Conservation (phyloP, 192 early-diverging fungal species). For the Phycomyces blakesleeanus region DNA sequence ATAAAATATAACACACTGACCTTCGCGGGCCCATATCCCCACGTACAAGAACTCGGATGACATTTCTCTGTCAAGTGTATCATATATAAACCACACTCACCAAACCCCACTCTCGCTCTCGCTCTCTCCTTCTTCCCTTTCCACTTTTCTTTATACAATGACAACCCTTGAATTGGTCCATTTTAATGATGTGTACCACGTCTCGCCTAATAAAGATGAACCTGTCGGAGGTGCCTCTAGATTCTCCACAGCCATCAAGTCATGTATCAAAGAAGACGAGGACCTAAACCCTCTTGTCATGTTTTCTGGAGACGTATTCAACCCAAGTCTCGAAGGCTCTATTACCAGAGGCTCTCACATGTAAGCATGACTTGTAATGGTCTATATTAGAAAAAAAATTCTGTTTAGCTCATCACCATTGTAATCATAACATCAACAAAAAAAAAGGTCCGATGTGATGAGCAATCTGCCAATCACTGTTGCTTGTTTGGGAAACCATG, state of each 20-base stretch:
- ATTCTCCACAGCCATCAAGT: slow-evolving; percentile 36
- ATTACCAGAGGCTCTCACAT: slow-evolving; percentile 63
- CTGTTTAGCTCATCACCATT: not conserved
- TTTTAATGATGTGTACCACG: slow-evolving; percentile 68
- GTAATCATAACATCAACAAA: no score
- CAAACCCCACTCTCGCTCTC: not conserved
- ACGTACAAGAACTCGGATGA: no score
- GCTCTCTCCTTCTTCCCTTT: slow-evolving; percentile 14
- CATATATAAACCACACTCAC: no score
- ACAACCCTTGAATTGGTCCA: slow-evolving; percentile 46
- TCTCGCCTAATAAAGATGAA: slow-evolving; percentile 42
- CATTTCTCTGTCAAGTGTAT: no score
- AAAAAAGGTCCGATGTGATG: slow-evolving; percentile 42
- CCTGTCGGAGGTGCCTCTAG: slow-evolving; percentile 64
- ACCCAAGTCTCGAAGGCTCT: slow-evolving; percentile 63
- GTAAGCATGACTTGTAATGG: slow-evolving; percentile 24
- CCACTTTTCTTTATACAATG: slow-evolving; percentile 18
- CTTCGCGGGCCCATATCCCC: no score
- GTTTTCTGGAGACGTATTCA: slow-evolving; percentile 67
- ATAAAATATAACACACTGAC: no score
- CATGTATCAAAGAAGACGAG: no score
- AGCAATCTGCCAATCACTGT: slow-evolving; percentile 58
- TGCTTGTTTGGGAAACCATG: slow-evolving; percentile 68
- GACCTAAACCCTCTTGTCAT: slow-evolving; percentile 48
- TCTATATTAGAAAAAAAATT: not conserved